These are phyloP conservation scores for Strigomonas galati DNA, from an alignment of 208 protist genomes.

Conservation along the genomic window DNA sequence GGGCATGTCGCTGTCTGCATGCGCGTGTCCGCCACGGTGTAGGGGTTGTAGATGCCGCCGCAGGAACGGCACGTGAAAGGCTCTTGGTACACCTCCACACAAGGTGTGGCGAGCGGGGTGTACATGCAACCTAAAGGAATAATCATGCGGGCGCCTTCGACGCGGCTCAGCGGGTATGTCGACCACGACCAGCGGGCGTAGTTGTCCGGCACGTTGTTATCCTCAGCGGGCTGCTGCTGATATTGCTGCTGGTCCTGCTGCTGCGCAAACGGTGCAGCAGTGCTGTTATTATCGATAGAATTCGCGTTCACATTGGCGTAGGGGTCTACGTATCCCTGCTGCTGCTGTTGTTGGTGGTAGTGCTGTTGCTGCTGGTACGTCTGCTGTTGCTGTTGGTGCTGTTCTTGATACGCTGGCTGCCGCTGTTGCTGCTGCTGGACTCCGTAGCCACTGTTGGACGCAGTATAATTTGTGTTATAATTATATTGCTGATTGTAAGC, in stretches of 20 bases:
- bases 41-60: conserved; percentile 94
- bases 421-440: conserved; percentile 12
- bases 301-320: not conserved
- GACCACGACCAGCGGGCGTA: conserved; percentile 94
- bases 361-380: conserved; percentile 27
- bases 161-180: conserved; percentile 90
- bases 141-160: conserved; percentile 95
- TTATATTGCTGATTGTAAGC: conserved; percentile 23
- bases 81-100: conserved; percentile 89
- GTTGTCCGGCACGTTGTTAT: conserved; percentile 4
- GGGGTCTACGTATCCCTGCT: conserved; percentile 5
- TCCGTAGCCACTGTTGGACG: conserved; percentile 8
- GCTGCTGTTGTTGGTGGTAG: conserved; percentile 23
- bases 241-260: conserved; percentile 28
- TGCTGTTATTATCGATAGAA: not conserved
- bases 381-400: conserved; percentile 18
- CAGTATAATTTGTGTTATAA: conserved; percentile 11
- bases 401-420: conserved; percentile 16
- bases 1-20: conserved; percentile 92
- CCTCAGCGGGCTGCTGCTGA: conserved; percentile 19
- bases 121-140: conserved; percentile 96
- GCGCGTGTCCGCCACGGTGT: conserved; percentile 66
- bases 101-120: conserved; percentile 92
- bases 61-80: conserved; percentile 94
- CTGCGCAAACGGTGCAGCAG: not conserved